These are phyloP conservation scores for Salvia hispanica DNA, from an alignment of 257 asterid species.

Conservation along the genomic window DNA sequence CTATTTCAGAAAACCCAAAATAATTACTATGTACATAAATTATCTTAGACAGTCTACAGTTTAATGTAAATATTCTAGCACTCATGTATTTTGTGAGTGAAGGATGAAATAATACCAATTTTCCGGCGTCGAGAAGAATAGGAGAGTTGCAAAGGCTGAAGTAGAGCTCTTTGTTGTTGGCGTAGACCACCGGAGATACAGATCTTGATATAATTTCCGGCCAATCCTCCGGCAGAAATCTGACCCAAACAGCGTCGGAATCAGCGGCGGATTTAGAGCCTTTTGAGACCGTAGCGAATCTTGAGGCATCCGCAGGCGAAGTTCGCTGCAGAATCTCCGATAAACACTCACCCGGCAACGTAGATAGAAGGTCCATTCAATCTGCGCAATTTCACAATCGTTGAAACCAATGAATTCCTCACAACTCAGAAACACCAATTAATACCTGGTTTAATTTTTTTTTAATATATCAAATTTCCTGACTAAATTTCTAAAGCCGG, in stretches of 20 bases:
- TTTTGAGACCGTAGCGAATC: constrained; percentile 29
- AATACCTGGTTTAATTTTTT: too few species aligned
- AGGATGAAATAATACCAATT: too few species aligned
- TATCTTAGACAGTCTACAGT: too few species aligned
- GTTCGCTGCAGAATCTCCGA: constrained; percentile 35
- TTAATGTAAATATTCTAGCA: too few species aligned
- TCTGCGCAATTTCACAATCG: not conserved
- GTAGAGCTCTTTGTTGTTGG: constrained; percentile 44
- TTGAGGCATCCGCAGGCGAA: constrained; percentile 34
- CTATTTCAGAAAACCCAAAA: too few species aligned
- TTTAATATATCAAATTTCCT: too few species aligned
- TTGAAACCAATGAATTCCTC: too few species aligned
- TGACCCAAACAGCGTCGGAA: constrained; percentile 33
- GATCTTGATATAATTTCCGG: constrained; percentile 35
- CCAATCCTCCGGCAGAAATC: constrained; percentile 45
- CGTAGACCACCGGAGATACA: too few species aligned
- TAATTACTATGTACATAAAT: too few species aligned
- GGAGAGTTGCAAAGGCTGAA: constrained; percentile 38
- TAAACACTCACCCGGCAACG: constrained; percentile 27
- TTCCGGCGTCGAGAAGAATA: constrained; percentile 41
- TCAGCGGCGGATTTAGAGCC: constrained; percentile 32
- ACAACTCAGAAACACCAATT: too few species aligned
- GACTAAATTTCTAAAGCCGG: too few species aligned
- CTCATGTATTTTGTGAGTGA: too few species aligned
- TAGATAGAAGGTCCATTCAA: not conserved